These are phyloP conservation scores for Xylariaceae sp. DNA, from an alignment of 2,329 filamentous ascomycete genomes.

Conservation along the genomic window DNA sequence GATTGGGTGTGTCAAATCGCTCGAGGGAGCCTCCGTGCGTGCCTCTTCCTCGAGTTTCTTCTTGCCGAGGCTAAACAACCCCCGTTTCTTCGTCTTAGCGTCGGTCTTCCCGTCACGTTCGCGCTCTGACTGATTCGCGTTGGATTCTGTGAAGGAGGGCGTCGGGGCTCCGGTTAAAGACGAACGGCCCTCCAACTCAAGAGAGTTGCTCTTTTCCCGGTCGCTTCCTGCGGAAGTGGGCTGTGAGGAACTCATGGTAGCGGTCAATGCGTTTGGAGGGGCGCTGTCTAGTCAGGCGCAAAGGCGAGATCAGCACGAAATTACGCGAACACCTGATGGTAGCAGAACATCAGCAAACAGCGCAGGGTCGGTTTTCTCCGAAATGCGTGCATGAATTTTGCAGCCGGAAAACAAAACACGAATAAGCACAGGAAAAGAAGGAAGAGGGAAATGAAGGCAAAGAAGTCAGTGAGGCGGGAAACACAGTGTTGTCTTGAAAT, in stretches of 20 bases:
- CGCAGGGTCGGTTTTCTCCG: not conserved
- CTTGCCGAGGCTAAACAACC: slow-evolving; percentile 57
- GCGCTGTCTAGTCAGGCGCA: not conserved
- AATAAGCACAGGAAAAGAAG: not conserved
- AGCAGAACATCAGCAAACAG: slow-evolving; percentile 27
- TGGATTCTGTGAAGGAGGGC: slow-evolving; percentile 28
- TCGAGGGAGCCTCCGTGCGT: slow-evolving; percentile 30
- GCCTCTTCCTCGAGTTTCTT: slow-evolving; percentile 50
- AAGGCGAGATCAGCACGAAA: slow-evolving; percentile 19
- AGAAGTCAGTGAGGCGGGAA: not conserved
- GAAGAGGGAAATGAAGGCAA: not conserved
- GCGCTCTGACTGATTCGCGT: slow-evolving; percentile 26
- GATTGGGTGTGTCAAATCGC: slow-evolving; percentile 32
- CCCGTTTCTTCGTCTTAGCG: slow-evolving; percentile 47
- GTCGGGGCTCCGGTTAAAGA: slow-evolving; percentile 32
- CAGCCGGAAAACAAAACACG: slow-evolving; percentile 3
- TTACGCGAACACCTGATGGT: slow-evolving; percentile 16
- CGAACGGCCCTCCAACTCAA: slow-evolving; percentile 13
- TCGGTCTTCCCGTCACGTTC: slow-evolving; percentile 32
- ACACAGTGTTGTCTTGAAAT: slow-evolving; percentile 2
- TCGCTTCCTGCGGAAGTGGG: slow-evolving; percentile 29
- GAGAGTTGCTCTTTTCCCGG: slow-evolving; percentile 23
- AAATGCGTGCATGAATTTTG: slow-evolving; percentile 21
- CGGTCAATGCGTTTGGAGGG: slow-evolving; percentile 10
- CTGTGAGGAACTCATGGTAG: slow-evolving; percentile 31